phyloP scores from a whole-genome alignment of 2,329 filamentous ascomycete species.

The Aspergillus neoniger region DNA sequence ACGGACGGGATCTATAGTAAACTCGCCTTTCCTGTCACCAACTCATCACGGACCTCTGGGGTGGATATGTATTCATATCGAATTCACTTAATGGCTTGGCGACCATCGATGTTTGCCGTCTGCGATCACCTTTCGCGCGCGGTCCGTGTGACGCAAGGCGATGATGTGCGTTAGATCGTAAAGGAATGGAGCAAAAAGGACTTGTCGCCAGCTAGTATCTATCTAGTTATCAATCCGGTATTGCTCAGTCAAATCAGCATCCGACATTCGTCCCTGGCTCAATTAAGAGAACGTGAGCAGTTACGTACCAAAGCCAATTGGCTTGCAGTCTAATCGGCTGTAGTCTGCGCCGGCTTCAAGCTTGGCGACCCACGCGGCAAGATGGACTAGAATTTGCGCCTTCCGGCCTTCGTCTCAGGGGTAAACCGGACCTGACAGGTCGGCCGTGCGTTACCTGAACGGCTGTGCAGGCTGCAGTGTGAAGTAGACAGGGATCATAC shows the following conservation, averaged over 20 bases:
- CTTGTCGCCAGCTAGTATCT: not conserved
- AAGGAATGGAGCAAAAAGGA: not conserved
- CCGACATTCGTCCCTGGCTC: not conserved
- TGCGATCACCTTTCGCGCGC: not conserved
- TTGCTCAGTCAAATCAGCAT: not conserved
- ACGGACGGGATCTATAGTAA: not conserved
- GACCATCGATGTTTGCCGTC: not conserved
- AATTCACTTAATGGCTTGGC: not conserved
- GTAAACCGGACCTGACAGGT: constrained; percentile 9
- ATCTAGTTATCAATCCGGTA: not conserved
- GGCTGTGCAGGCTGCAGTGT: too few relatives aligned
- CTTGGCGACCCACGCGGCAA: constrained; percentile 15
- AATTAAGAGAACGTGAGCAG: constrained; percentile 4
- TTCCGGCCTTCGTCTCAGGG: constrained; percentile 5
- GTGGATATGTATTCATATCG: not conserved
- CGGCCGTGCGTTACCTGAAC: constrained; percentile 3
- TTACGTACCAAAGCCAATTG: constrained; percentile 2
- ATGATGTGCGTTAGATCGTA: constrained; percentile 4
- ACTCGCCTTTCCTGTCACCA: not conserved
- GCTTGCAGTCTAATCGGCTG: not conserved
- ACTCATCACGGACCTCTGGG: not conserved
- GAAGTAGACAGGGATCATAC: too few relatives aligned
- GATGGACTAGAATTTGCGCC: constrained; percentile 12
- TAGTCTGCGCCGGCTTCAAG: constrained; percentile 7
- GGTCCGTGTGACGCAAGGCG: not conserved